Conservation (phyloP, 345 rosid genomes). For the Eucalyptus curtisii region DNA sequence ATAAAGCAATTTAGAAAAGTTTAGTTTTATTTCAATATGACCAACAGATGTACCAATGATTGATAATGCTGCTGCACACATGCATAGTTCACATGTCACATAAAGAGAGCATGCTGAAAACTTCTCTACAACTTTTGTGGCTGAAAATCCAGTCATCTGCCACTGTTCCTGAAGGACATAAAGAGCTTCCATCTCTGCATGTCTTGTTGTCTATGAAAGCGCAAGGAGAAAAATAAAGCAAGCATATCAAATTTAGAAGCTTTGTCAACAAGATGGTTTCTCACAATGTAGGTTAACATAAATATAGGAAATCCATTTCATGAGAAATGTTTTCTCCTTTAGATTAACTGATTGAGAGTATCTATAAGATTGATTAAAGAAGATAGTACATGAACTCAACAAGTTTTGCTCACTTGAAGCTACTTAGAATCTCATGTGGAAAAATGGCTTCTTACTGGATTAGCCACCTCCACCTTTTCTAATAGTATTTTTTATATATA, state of each 20-base stretch:
- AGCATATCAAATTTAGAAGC: not conserved
- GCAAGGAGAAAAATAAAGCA: not conserved
- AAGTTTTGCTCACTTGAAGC: too few relatives aligned
- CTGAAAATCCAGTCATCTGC: not conserved
- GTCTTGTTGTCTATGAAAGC: not conserved
- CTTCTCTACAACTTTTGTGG: not conserved
- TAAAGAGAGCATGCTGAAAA: not conserved
- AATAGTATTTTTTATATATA: too few relatives aligned
- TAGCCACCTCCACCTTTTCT: too few relatives aligned
- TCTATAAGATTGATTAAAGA: not conserved
- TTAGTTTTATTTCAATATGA: not conserved
- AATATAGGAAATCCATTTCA: not conserved
- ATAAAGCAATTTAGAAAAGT: not conserved
- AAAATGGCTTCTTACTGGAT: too few relatives aligned
- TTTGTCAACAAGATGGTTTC: not conserved
- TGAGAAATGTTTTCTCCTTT: not conserved
- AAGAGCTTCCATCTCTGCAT: not conserved
- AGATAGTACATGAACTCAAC: too few relatives aligned
- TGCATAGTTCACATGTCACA: not conserved
- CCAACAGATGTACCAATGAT: not conserved
- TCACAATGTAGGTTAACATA: not conserved
- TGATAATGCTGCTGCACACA: not conserved
- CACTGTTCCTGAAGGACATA: too few relatives aligned
- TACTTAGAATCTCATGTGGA: too few relatives aligned
- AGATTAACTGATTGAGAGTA: too few relatives aligned